phyloP scores from a whole-genome alignment of 2,329 filamentous ascomycete species.

The Byssochlamys sp. region DNA sequence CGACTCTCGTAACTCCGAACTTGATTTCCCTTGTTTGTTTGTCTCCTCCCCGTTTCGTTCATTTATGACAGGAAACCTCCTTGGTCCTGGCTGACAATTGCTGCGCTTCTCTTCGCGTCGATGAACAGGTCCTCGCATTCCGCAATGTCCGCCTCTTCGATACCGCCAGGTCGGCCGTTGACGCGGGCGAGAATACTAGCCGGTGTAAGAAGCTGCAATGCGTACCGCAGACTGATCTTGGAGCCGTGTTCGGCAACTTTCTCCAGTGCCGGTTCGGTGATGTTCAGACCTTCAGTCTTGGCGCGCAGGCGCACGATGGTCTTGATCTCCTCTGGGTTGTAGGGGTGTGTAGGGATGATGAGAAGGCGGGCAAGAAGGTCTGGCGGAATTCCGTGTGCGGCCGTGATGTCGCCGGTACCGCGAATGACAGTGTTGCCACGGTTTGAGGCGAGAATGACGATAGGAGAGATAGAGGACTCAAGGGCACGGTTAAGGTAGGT shows the following conservation, averaged over 20 bases:
- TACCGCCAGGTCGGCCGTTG: constrained; percentile 60
- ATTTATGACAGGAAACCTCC: constrained; percentile 55
- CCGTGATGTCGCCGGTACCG: constrained; percentile 67
- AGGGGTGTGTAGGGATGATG: constrained; percentile 89
- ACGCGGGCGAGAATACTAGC: constrained; percentile 84
- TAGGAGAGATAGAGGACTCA: constrained; percentile 86
- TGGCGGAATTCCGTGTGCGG: constrained; percentile 85
- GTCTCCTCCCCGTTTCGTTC: background rate
- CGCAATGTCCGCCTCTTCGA: constrained; percentile 65
- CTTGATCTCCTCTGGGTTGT: constrained; percentile 80
- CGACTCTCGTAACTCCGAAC: background rate
- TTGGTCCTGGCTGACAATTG: constrained; percentile 56
- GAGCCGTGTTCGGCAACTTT: constrained; percentile 80
- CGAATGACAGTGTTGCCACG: constrained; percentile 87
- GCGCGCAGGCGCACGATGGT: constrained; percentile 79
- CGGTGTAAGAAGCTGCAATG: constrained; percentile 80
- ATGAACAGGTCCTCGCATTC: constrained; percentile 80
- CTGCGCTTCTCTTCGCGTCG: constrained; percentile 68
- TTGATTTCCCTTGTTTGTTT: background rate
- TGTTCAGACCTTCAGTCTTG: constrained; percentile 67
- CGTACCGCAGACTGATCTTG: constrained; percentile 82
- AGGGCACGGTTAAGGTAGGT: constrained; percentile 98
- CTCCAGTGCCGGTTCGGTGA: constrained; percentile 73
- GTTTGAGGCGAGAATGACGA: constrained; percentile 95
- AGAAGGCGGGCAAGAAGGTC: constrained; percentile 89